Percentiles rank a stretch among this genome's conserved stretches.
Conservation (phyloP, 2,329 filamentous ascomycete species). For the Didymella segeticola region DNA sequence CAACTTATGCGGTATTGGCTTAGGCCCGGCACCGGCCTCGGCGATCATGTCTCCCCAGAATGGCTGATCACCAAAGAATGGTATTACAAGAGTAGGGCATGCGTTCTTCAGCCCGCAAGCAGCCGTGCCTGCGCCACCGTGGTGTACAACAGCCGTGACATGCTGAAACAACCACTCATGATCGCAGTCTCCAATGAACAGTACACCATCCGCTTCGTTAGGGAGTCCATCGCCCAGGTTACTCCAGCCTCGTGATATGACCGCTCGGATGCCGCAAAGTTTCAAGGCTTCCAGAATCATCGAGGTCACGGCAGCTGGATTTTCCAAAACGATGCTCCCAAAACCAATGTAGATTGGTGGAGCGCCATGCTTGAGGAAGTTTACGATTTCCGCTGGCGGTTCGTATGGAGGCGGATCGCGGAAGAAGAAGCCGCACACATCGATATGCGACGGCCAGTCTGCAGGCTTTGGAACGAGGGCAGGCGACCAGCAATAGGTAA, state of each 20-base stretch:
- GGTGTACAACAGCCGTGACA: conserved; percentile 80
- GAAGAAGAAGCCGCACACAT: conserved; percentile 58
- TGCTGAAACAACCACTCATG: conserved; percentile 87
- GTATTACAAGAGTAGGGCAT: conserved; percentile 78
- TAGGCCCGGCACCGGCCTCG: conserved; percentile 38
- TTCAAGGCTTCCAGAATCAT: conserved; percentile 57
- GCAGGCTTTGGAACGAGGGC: conserved; percentile 29
- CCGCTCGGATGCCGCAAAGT: conserved; percentile 48
- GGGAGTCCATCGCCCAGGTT: conserved; percentile 19
- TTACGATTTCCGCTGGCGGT: conserved; percentile 48
- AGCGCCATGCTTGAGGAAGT: conserved; percentile 58
- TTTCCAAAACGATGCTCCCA: conserved; percentile 63
- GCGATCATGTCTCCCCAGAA: conserved; percentile 41
- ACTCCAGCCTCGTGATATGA: conserved; percentile 64
- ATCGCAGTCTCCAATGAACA: conserved; percentile 72
- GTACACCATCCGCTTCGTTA: conserved; percentile 45
- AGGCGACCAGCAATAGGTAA: conserved; percentile 58
- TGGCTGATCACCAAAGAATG: conserved; percentile 64
- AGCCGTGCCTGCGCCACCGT: conserved; percentile 86
- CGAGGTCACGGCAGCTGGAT: conserved; percentile 54
- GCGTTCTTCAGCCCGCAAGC: conserved; percentile 79
- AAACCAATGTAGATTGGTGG: conserved; percentile 64
- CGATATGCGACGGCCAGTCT: conserved; percentile 27
- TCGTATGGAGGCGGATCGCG: conserved; percentile 47
- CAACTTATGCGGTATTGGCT: conserved; percentile 32